Percentiles rank a stretch among this genome's conserved stretches.
Conservation (phyloP, 1,284 basidiomycete genomes). For the Tausonia pullulans region DNA sequence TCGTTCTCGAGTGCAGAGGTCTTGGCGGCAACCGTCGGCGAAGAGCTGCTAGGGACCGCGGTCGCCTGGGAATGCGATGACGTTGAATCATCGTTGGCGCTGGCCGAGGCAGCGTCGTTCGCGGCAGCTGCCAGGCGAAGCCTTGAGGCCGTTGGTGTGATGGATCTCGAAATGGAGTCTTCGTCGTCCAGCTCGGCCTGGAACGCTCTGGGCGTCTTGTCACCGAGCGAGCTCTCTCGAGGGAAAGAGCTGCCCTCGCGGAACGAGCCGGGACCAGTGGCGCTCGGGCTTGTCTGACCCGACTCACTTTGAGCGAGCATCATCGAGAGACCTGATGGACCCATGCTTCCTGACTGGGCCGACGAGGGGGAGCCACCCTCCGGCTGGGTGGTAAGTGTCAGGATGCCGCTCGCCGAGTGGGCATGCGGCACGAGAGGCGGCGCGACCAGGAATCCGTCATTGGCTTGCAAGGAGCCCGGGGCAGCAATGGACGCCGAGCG, state of each 20-base stretch:
- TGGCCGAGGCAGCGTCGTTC: background rate
- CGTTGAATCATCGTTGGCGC: background rate
- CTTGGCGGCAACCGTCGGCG: no score
- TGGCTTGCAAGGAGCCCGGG: background rate
- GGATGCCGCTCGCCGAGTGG: background rate
- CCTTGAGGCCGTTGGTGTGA: no score
- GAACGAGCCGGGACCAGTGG: background rate
- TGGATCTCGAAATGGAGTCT: background rate
- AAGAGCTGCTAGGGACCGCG: no score
- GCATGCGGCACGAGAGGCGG: background rate
- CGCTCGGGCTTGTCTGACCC: background rate
- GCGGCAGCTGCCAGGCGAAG: no score
- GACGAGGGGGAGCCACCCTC: background rate
- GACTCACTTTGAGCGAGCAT: background rate
- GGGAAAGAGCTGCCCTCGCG: background rate
- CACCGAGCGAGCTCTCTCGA: background rate
- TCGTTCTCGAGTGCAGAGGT: no score
- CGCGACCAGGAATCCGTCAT: background rate
- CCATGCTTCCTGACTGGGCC: background rate
- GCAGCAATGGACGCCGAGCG: background rate
- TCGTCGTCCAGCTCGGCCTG: slow-evolving; percentile 1
- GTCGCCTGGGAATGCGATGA: background rate
- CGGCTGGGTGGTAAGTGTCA: background rate
- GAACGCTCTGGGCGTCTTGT: background rate
- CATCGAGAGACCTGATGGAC: background rate